Conservation (phyloP, 306 rosid genomes). For the Inga leiocalycina region DNA sequence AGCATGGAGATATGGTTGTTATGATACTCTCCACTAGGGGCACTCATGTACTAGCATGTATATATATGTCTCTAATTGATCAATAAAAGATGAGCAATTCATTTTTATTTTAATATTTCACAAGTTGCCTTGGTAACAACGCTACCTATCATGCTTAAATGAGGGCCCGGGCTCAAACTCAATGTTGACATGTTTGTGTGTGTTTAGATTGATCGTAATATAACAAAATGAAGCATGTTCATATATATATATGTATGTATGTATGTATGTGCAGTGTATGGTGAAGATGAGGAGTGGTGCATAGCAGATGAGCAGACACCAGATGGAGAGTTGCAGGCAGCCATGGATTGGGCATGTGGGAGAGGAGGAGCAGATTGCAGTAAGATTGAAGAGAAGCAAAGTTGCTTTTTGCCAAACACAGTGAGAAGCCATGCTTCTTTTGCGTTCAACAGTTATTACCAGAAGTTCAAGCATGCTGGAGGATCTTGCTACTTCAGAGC, state of each 20-base stretch:
- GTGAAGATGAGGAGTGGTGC: constrained; percentile 78
- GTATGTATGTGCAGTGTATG: constrained; percentile 30
- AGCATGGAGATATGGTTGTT: no score
- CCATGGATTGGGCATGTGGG: constrained; percentile 86
- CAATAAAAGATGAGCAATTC: no score
- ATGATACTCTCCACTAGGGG: no score
- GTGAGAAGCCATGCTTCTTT: constrained; percentile 77
- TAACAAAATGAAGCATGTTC: neutral
- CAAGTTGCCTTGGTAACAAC: no score
- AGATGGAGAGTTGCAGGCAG: constrained; percentile 65
- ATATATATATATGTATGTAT: neutral
- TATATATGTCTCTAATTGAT: no score
- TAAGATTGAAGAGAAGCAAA: constrained; percentile 57
- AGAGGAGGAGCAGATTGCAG: constrained; percentile 80
- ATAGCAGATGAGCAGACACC: constrained; percentile 76
- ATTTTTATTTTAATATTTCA: no score
- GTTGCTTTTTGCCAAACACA: constrained; percentile 73
- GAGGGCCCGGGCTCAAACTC: neutral
- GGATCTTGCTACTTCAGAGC: constrained; percentile 76
- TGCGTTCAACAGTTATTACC: constrained; percentile 75
- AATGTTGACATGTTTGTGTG: neutral
- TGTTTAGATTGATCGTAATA: no score
- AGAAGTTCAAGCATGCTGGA: constrained; percentile 65
- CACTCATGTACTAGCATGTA: no score
- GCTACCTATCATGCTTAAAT: no score